phyloP scores from a whole-genome alignment of 352 stramenopile genomes.

The Globisporangium echinulatum region DNA sequence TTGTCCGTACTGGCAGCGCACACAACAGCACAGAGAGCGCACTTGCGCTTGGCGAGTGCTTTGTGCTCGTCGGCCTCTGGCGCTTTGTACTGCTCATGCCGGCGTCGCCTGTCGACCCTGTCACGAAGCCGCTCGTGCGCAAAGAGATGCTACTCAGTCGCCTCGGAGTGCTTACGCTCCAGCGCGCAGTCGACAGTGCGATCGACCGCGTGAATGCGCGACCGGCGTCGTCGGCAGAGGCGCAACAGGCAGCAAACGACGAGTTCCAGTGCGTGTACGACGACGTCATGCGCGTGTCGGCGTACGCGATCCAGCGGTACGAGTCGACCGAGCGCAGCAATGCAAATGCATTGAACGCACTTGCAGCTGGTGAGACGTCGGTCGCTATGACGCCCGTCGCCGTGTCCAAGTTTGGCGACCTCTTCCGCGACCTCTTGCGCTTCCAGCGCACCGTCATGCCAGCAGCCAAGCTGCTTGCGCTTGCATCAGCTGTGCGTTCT shows the following conservation, averaged over 20 bases:
- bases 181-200: slow-evolving; percentile 47
- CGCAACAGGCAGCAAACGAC: slow-evolving; percentile 26
- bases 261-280: slow-evolving; percentile 15
- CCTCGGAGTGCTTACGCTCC: slow-evolving; percentile 65
- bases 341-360: slow-evolving; percentile 10
- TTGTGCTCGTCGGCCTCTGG: slow-evolving; percentile 91
- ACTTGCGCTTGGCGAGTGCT: slow-evolving; percentile 50
- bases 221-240: slow-evolving; percentile 17
- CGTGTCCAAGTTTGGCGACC: slow-evolving; percentile 50
- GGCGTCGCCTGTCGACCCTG: slow-evolving; percentile 94
- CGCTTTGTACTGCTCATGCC: slow-evolving; percentile 91
- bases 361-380: background rate
- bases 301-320: slow-evolving; percentile 46
- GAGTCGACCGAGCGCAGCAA: slow-evolving; percentile 13
- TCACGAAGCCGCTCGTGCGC: slow-evolving; percentile 91
- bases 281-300: slow-evolving; percentile 12
- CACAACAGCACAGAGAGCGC: background rate
- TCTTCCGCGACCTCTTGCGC: slow-evolving; percentile 68
- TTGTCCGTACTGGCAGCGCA: background rate
- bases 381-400: slow-evolving; percentile 23
- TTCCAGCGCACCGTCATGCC: slow-evolving; percentile 77
- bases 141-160: slow-evolving; percentile 89
- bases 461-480: slow-evolving; percentile 42
- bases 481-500: slow-evolving; percentile 28
- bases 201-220: slow-evolving; percentile 51